Base-by-base conservation (phyloP, 805 yeast species). In the Candida manassasensis region DNA sequence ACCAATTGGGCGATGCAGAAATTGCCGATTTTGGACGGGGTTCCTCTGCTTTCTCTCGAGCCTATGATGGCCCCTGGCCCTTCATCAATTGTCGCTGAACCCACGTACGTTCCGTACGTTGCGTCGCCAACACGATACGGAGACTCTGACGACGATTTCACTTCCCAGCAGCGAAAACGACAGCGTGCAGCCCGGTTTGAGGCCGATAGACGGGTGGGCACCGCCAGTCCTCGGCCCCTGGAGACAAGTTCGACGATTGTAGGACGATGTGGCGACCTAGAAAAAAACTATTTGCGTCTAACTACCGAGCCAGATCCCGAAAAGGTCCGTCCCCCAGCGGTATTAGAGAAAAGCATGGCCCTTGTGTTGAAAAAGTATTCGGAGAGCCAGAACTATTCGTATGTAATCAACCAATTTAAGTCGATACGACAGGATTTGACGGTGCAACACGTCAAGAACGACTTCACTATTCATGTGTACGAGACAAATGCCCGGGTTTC, bases 221-320 rank as follows among this genome's bases (percentile, higher is more conserved):
- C 3, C 14, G 43, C 49, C 9, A 43, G 42, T 34, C 29, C 39
- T 13, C 27, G 39, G 8, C 10, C 27, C 22, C 31, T 34, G 6
- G 12, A 43, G 28, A 27, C 12, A 28, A 34, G 16, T 4, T 14
- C 12, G 18, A 25, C 32, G 6, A 50, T 75, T 8, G 45, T 82
- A 8, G 98, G 98, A 0, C 69, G 75, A 1, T 72, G 83, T 49
- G 69, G 69, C 35, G 65, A 53, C 2, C 54, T 90, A 16, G 96
- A 88, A 47, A 93, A 90, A 56, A 66, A 75, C 29, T 90, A 88
- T 53, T 61, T 87, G 16, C 71, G 97, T 41, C 62, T 93, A 40
- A 93, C 98, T 0, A 84, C 96, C 2, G 96, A 81, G 34, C 96
- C 97, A 0, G 84, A 85, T 43, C 96, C 97, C 0, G 73, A 75